These are phyloP conservation scores for Termitomyces sp. DNA, from an alignment of 768 basidiomycete genomes.

Conservation along the genomic window DNA sequence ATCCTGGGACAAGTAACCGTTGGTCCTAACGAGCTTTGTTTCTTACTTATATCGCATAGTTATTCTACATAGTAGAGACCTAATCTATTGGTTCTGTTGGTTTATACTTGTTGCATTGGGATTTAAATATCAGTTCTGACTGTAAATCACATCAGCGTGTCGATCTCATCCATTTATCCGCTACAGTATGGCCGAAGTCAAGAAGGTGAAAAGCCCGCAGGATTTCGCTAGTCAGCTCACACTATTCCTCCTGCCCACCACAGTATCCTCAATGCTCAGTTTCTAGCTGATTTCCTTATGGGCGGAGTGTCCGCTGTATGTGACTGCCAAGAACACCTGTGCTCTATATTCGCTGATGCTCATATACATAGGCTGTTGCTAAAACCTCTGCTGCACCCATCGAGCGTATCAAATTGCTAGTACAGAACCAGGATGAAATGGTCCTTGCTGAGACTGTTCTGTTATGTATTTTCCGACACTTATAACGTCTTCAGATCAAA, in stretches of 20 bases:
- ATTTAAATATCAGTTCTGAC: neutral
- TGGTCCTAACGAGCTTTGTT: conserved; percentile 13
- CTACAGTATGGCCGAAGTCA: conserved; percentile 72
- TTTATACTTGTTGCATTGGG: neutral
- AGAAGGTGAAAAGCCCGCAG: conserved; percentile 85
- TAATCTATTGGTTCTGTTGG: neutral
- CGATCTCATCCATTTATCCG: neutral
- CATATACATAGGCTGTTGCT: conserved; percentile 76
- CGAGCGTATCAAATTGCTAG: conserved; percentile 98
- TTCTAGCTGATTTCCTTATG: conserved; percentile 88
- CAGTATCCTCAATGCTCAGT: conserved; percentile 12
- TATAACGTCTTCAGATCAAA: conserved; percentile 69
- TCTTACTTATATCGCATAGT: conserved; percentile 6
- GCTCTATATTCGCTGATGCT: neutral
- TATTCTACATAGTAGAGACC: conserved; percentile 2
- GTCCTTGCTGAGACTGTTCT: conserved; percentile 27
- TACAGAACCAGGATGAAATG: conserved; percentile 99
- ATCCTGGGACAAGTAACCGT: conserved; percentile 11
- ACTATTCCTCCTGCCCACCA: conserved; percentile 1
- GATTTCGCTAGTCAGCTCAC: conserved; percentile 73
- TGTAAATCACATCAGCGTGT: neutral
- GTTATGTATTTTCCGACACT: conserved; percentile 24
- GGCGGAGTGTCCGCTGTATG: conserved; percentile 89
- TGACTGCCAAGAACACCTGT: conserved; percentile 7
- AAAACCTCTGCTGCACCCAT: conserved; percentile 99